Conservation (phyloP, 1,284 basidiomycete genomes). For the Neolentinus lepideus region DNA sequence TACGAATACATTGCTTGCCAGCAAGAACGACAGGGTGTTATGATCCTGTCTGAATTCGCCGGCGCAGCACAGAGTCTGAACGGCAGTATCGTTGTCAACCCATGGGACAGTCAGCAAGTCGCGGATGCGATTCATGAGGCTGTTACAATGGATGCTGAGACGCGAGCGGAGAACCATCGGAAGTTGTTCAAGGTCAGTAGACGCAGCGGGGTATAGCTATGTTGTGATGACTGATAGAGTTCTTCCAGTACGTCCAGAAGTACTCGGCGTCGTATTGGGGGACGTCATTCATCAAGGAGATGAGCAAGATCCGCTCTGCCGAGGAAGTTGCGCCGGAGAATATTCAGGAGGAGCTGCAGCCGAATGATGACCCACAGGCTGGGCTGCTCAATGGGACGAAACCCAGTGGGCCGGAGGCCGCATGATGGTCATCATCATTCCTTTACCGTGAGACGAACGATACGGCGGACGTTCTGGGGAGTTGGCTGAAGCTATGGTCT, state of each 20-base stretch:
- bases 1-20: conserved; percentile 99
- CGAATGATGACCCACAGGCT: background rate
- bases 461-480: background rate
- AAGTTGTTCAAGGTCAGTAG: conserved; percentile 83
- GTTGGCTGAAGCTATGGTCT: background rate
- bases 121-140: conserved; percentile 95
- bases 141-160: conserved; percentile 80
- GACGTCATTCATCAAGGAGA: conserved; percentile 83
- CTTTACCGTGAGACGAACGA: too few species aligned
- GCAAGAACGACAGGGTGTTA: conserved; percentile 85
- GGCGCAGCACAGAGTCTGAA: conserved; percentile 96
- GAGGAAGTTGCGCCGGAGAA: background rate
- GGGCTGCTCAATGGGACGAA: background rate
- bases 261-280: conserved; percentile 94
- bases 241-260: conserved; percentile 74
- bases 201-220: conserved; percentile 1
- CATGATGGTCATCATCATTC: too few species aligned
- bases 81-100: conserved; percentile 91
- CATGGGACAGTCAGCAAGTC: conserved; percentile 93
- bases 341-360: background rate
- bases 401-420: background rate
- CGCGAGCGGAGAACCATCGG: conserved; percentile 84
- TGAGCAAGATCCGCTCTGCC: conserved; percentile 40
- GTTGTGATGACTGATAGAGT: conserved; percentile 2
- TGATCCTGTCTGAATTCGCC: conserved; percentile 98